Evolutionary conservation across 129 eudicot species (phyloP).

Genomic region (sunflower (Helianthus annuus)): DNA sequence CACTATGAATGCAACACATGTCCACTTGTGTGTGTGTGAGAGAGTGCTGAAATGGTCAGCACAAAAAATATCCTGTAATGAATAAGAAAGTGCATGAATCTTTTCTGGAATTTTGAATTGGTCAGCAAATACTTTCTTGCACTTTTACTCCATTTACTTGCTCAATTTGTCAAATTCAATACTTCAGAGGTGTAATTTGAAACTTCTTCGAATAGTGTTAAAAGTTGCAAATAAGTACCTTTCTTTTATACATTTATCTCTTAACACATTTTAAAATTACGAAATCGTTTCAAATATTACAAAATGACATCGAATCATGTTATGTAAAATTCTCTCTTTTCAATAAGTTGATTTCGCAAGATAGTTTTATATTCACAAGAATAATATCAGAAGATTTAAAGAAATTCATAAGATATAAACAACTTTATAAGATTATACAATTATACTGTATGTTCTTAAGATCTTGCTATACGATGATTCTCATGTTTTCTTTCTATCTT

Average conservation of each 20-base stretch:
- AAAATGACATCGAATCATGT: background rate
- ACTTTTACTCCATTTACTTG: slow-evolving; percentile 21
- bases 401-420: no score
- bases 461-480: no score
- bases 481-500: no score
- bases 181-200: background rate
- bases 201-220: slow-evolving; percentile 3
- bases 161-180: slow-evolving; percentile 1
- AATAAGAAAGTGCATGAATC: slow-evolving; percentile 20
- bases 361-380: background rate
- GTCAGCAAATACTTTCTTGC: slow-evolving; percentile 47
- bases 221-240: slow-evolving; percentile 1
- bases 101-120: slow-evolving; percentile 46
- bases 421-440: no score
- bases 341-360: background rate
- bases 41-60: slow-evolving; percentile 38
- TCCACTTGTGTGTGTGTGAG: slow-evolving; percentile 9
- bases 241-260: background rate
- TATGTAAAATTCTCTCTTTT: background rate
- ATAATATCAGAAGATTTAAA: background rate
- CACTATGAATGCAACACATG: slow-evolving; percentile 11
- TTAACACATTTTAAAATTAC: background rate
- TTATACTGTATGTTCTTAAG: no score
- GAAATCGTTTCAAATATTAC: background rate
- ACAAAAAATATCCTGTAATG: slow-evolving; percentile 22